These are phyloP conservation scores for Chaetomium cochliodes DNA, from an alignment of 495 filamentous ascomycete species.

Conservation along the genomic window DNA sequence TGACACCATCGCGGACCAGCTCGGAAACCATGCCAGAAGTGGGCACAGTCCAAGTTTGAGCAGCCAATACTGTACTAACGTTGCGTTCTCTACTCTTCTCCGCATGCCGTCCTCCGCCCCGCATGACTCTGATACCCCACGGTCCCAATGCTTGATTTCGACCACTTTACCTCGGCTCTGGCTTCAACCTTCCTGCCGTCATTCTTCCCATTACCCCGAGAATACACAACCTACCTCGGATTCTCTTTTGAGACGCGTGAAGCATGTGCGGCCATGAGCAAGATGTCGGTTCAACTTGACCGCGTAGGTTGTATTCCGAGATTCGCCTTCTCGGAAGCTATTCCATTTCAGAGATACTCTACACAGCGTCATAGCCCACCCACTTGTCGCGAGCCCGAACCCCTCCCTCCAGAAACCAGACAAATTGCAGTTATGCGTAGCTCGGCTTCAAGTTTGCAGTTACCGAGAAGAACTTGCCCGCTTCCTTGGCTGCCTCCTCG, in stretches of 20 bases:
- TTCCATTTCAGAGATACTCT: not conserved
- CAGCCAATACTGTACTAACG: not conserved
- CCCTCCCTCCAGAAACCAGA: not conserved
- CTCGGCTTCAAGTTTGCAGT: conserved; percentile 1
- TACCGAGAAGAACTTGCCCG: conserved; percentile 8
- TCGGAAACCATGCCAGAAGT: not conserved
- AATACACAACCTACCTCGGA: not conserved
- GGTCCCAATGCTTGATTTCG: not conserved
- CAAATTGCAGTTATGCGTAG: not conserved
- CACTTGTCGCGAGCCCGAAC: too few relatives aligned
- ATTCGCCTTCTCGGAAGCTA: not conserved
- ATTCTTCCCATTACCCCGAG: not conserved
- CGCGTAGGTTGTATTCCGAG: not conserved
- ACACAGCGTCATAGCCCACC: too few relatives aligned
- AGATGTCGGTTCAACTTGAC: not conserved
- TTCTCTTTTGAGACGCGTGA: not conserved
- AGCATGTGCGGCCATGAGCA: not conserved
- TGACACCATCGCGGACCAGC: not conserved
- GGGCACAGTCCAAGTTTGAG: not conserved
- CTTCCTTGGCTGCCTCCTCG: conserved; percentile 20
- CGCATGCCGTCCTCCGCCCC: not conserved
- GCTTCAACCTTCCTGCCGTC: not conserved
- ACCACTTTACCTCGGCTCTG: not conserved
- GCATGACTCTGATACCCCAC: not conserved
- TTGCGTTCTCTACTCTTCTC: not conserved